Base-by-base conservation (phyloP, 2,329 filamentous ascomycete genomes). In the Apiospora malaysiana region DNA sequence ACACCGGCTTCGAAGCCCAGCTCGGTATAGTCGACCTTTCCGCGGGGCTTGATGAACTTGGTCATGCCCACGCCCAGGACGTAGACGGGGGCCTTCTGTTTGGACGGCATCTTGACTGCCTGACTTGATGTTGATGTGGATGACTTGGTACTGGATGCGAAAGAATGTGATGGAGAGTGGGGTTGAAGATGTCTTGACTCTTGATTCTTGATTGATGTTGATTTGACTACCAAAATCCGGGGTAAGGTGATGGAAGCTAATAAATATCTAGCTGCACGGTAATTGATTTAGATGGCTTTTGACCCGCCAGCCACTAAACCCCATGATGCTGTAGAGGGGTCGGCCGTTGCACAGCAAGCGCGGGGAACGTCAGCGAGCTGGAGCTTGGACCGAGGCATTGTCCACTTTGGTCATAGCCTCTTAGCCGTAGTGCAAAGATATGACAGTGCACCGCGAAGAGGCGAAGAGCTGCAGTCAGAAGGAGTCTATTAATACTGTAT, bases 31-130 rank as follows among this genome's bases (percentile, higher is more conserved):
- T 97, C 94, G 75, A 97, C 93, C 81, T 95, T 95, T 80, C 94
- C 94, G 70, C 95, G 90, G 56, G 95, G 95, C 86, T 98, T 98
- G 89, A 98, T 95, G 89, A 98, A 98, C 84, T 97, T 97, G 84
- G 95, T 98, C 94, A 98, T 96, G 85, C 95, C 95, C 76, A 98
- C 96, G 85, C 95, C 95, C 72, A 98, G 90, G 80, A 98, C 93
- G 87, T 98, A 98, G 86, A 85, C 86, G 72, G 87, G 86, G 69
- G 85, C 82, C 77, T 86, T 87, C 76, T 83, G 80, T 75, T 85
- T 85, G 77, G 82, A 82, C 66, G 85, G 80, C 87, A 89, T 89
- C 71, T 71, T 81, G 74, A 69, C 2, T 63, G 68, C 25, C 70
- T 71, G 25, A 47, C 6, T 23, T n/a, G n/a, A 12, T n/a, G 23